These are phyloP conservation scores for Castanopsis chinensis DNA, from an alignment of 306 rosid species.

Conservation along the genomic window DNA sequence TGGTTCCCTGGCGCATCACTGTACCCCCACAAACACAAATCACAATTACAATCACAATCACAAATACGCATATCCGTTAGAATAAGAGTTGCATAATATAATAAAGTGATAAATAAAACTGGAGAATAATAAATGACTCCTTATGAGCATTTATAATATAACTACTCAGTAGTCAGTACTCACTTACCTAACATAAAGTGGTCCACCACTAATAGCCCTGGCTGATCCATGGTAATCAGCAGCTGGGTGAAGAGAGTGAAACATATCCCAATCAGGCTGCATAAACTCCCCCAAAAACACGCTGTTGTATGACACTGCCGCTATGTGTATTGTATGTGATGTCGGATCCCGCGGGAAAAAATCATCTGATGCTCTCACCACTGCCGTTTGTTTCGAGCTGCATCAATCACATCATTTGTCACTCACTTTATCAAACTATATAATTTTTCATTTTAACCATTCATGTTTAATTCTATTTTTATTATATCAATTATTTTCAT, in stretches of 20 bases:
- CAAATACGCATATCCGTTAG: too few species aligned
- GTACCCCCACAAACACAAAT: neutral
- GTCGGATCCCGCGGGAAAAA: constrained; percentile 80
- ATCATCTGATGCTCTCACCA: constrained; percentile 87
- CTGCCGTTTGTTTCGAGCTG: constrained; percentile 75
- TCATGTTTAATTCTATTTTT: too few species aligned
- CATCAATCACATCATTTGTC: neutral
- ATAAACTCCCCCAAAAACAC: constrained; percentile 91
- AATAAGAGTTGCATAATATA: too few species aligned
- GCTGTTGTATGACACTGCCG: constrained; percentile 80
- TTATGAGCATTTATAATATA: too few species aligned
- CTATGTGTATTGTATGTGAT: constrained; percentile 88
- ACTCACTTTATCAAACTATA: neutral
- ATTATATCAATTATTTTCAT: too few species aligned
- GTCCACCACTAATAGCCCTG: constrained; percentile 92
- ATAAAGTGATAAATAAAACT: too few species aligned
- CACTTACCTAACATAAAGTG: constrained; percentile 63
- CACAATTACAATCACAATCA: neutral
- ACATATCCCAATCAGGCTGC: constrained; percentile 98
- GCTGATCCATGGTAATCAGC: constrained; percentile 93
- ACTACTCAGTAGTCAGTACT: too few species aligned
- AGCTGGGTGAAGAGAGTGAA: constrained; percentile 79
- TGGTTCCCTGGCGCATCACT: constrained; percentile 93
- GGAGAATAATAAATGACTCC: too few species aligned
- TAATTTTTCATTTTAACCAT: neutral